Conservation (phyloP, 495 filamentous ascomycete genomes). For the Trichoderma asperelloides region DNA sequence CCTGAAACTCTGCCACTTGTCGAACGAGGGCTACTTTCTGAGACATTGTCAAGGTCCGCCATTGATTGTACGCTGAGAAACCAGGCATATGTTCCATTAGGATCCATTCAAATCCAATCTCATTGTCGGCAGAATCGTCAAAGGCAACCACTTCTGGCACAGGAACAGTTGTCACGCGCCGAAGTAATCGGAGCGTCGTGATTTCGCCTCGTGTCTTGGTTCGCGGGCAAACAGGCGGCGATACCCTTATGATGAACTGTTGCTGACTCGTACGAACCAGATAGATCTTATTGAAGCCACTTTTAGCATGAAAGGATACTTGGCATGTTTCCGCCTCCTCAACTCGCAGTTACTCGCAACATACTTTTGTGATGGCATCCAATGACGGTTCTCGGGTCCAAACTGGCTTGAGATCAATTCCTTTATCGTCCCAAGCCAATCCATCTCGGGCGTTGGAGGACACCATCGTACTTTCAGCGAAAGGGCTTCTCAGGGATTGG, state of each 20-base stretch:
- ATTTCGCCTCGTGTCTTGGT: constrained; percentile 41
- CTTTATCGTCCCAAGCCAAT: too few species aligned
- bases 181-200: constrained; percentile 35
- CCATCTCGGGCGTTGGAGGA: too few species aligned
- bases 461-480: too few species aligned
- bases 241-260: constrained; percentile 29
- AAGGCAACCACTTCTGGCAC: constrained; percentile 35
- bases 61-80: constrained; percentile 17
- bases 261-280: not conserved
- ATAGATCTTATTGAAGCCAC: constrained; percentile 21
- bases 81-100: constrained; percentile 17
- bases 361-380: constrained; percentile 13
- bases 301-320: constrained; percentile 15
- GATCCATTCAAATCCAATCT: constrained; percentile 28
- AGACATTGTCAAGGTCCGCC: constrained; percentile 18
- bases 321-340: constrained; percentile 11
- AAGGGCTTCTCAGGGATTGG: too few species aligned
- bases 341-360: constrained; percentile 13
- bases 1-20: constrained; percentile 17
- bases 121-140: constrained; percentile 28
- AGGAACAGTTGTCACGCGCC: constrained; percentile 32
- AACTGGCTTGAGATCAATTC: not conserved
- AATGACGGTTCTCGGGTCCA: constrained; percentile 16
- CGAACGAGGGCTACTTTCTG: constrained; percentile 16
- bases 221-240: constrained; percentile 36